Evolutionary conservation across 441 rosid genomes (phyloP).

Genomic region (Brassica balearica): DNA sequence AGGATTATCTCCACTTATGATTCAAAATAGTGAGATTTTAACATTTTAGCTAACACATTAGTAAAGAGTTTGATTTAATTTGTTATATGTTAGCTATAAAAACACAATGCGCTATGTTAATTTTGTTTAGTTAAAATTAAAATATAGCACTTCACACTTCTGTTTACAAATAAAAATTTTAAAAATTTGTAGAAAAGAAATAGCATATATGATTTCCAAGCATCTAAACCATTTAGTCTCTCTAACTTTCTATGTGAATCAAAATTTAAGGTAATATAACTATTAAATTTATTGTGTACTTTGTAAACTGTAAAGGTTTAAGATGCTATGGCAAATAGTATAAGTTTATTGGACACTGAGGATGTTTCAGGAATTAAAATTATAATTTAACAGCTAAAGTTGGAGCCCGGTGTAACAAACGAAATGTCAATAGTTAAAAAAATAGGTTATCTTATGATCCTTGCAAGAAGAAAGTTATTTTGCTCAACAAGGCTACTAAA

Average conservation of each 20-base stretch:
- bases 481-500: neutral
- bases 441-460: neutral
- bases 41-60: neutral
- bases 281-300: neutral
- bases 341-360: neutral
- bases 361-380: neutral
- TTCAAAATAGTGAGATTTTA: no score
- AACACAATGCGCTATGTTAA: no score
- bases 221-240: neutral
- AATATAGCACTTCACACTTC: no score
- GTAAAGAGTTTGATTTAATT: neutral
- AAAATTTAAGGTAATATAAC: neutral
- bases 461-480: neutral
- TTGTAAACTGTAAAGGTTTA: neutral
- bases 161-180: no score
- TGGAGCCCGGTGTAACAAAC: neutral
- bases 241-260: neutral
- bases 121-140: no score
- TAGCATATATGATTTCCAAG: neutral
- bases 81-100: no score
- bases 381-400: neutral
- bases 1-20: no score
- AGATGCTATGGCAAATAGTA: neutral
- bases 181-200: no score
- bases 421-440: neutral